A percentile compares a stretch with the other conserved stretches of the same genome.
Conservation (phyloP, 2,329 filamentous ascomycete genomes). For the Didymella sp. region DNA sequence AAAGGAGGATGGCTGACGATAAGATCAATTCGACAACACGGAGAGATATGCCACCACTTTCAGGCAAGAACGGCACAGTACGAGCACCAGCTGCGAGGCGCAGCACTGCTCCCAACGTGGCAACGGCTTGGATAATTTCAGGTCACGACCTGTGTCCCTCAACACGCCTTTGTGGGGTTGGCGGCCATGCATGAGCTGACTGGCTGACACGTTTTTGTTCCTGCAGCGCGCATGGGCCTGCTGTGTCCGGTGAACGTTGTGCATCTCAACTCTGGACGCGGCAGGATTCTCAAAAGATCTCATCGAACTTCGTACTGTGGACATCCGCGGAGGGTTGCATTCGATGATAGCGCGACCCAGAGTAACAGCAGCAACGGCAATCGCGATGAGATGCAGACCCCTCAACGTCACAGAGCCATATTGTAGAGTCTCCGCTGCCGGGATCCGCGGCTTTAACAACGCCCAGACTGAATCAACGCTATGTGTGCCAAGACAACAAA, state of each 20-base stretch:
- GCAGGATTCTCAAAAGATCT: background rate
- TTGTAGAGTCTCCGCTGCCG: background rate
- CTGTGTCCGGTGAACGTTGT: constrained; percentile 9
- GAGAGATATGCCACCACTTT: background rate
- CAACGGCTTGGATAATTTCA: constrained; percentile 13
- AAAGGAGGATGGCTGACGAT: constrained; percentile 3
- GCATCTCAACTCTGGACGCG: constrained; percentile 1
- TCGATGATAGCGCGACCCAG: background rate
- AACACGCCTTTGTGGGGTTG: constrained; percentile 2
- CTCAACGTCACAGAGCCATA: constrained; percentile 5
- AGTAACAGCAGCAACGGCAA: background rate
- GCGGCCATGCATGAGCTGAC: constrained; percentile 1
- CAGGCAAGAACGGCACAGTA: constrained; percentile 13
- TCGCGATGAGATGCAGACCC: background rate
- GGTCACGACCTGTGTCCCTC: background rate
- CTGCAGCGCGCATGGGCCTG: constrained; percentile 8
- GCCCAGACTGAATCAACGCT: background rate
- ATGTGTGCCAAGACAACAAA: constrained; percentile 1
- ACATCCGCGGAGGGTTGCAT: background rate
- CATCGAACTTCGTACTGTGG: background rate
- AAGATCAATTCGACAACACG: background rate
- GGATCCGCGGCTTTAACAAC: background rate
- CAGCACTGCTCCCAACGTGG: constrained; percentile 4
- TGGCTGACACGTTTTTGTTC: constrained; percentile 9
- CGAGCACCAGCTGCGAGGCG: constrained; percentile 9